Evolutionary conservation across 1,139 yeast species (phyloP), one percentile per base, ranked within the genome.

Genomic region (Protomyces gravidus): DNA sequence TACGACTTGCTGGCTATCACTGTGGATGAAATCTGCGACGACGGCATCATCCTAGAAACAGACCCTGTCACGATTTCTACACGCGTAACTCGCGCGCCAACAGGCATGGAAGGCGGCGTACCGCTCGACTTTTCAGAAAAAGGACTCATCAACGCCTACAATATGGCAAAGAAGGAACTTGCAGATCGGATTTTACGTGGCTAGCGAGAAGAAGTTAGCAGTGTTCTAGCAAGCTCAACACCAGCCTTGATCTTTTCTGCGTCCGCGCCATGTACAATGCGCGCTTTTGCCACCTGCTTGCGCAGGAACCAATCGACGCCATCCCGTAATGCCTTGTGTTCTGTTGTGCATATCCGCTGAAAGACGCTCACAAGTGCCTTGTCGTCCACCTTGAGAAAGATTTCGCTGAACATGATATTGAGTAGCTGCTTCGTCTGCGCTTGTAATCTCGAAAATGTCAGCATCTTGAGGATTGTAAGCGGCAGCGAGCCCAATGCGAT

Each of bases 1-100:
- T 92, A 85, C 70, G 99, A 92, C 72, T 77, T 88, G 77, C 85
- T 89, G 55, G 78, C 88, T 53, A 80, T 92, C 71, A 89, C 95
- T 7, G 80, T 90, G 51, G 98, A 92, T 72, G 98, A 92, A 74
- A 81, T 95, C 25, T 78, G 92, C 61, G 98, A 92, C 71, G 94
- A 87, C 67, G 69, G 67, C 27, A 83, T 92, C 65, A 84, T 94
- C 64, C 78, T 94, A 67, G 97, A 92, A 73, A 85, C 89, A 45
- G 97, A 92, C 69, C 84, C 95, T 2, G 82, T 85, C 48, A 83
- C 89, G 53, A 87, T 92, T 67, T 92, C 90, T 4, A 82, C 95
- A 19, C 80, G 98, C 72, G 96, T 90, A 17, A 86, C 97, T 33
- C 82, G 83, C 66, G 84, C 94, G 30, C 96, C 97, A 36, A 73